Conservation (phyloP, 208 protist genomes). For the Trypanosomatidae sp. region DNA sequence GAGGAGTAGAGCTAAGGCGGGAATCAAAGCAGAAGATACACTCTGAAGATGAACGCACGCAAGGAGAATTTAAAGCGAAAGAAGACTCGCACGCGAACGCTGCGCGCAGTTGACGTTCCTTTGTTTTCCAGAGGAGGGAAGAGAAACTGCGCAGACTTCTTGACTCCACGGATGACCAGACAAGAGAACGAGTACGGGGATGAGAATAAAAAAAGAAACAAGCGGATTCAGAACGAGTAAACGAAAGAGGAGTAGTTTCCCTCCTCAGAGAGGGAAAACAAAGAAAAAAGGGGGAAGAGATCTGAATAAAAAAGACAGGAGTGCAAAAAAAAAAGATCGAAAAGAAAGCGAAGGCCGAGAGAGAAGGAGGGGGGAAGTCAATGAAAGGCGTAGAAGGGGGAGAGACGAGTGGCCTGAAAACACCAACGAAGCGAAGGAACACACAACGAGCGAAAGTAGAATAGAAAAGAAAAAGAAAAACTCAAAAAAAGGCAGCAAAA, state of each 20-base stretch:
- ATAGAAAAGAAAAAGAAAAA: background rate
- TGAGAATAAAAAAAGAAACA: background rate
- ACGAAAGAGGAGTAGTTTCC: background rate
- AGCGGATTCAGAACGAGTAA: background rate
- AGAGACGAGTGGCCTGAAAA: background rate
- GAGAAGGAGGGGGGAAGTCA: background rate
- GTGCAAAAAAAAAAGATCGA: background rate
- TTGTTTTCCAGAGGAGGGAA: background rate
- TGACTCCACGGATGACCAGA: background rate
- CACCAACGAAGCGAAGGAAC: slow-evolving; percentile 2
- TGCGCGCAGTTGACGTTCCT: background rate
- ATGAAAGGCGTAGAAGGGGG: background rate
- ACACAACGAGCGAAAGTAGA: background rate
- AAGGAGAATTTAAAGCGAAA: background rate
- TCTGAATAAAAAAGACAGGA: background rate
- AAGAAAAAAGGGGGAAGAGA: background rate
- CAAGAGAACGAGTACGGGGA: background rate
- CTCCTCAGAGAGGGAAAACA: background rate
- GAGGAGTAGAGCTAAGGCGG: background rate
- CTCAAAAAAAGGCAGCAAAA: background rate
- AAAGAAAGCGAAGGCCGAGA: too few relatives aligned
- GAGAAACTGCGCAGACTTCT: background rate
- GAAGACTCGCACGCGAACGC: background rate
- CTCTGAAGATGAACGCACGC: background rate
- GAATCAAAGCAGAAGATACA: background rate